Evolutionary conservation across 1,284 basidiomycete genomes (phyloP).

Genomic region (Trametes polyzona): DNA sequence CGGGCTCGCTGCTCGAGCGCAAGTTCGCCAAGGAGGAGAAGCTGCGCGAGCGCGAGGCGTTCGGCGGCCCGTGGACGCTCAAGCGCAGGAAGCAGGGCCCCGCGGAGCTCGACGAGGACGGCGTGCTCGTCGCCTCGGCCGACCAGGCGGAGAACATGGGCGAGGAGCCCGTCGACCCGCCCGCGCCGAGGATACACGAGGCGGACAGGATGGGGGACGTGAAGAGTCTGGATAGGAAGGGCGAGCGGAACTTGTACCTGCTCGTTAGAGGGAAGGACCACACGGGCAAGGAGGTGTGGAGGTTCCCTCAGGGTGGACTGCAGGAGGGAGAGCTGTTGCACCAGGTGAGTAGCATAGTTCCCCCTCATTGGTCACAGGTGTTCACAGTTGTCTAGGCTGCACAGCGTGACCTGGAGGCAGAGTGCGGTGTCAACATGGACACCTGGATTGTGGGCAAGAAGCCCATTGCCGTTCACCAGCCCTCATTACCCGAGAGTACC

Average conservation of each 20-base stretch:
- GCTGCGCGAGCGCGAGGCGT: slow-evolving; percentile 68
- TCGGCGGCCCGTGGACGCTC: slow-evolving; percentile 48
- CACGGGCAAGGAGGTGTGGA: slow-evolving; percentile 66
- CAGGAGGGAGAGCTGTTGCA: slow-evolving; percentile 70
- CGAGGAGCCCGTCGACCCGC: slow-evolving; percentile 51
- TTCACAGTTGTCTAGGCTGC: slow-evolving; percentile 55
- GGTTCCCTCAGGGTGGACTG: slow-evolving; percentile 76
- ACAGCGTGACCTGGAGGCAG: slow-evolving; percentile 61
- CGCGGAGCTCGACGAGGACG: slow-evolving; percentile 47
- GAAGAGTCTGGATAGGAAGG: slow-evolving; percentile 79
- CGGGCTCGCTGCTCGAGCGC: slow-evolving; percentile 85
- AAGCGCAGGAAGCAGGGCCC: slow-evolving; percentile 16
- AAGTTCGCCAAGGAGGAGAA: slow-evolving; percentile 80
- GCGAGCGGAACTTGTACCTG: slow-evolving; percentile 87
- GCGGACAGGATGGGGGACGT: slow-evolving; percentile 67
- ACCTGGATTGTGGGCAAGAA: slow-evolving; percentile 80
- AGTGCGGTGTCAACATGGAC: slow-evolving; percentile 79
- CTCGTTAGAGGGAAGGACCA: slow-evolving; percentile 63
- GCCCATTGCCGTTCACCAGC: slow-evolving; percentile 72
- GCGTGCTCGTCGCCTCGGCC: slow-evolving; percentile 48
- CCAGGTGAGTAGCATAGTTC: slow-evolving; percentile 48
- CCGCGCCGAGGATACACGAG: slow-evolving; percentile 54
- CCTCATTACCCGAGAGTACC: slow-evolving; percentile 35
- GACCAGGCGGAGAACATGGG: slow-evolving; percentile 47
- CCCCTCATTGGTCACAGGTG: not conserved